These are phyloP conservation scores for Trichosporon asahii DNA, from an alignment of 1,284 basidiomycete species.

Conservation along the genomic window DNA sequence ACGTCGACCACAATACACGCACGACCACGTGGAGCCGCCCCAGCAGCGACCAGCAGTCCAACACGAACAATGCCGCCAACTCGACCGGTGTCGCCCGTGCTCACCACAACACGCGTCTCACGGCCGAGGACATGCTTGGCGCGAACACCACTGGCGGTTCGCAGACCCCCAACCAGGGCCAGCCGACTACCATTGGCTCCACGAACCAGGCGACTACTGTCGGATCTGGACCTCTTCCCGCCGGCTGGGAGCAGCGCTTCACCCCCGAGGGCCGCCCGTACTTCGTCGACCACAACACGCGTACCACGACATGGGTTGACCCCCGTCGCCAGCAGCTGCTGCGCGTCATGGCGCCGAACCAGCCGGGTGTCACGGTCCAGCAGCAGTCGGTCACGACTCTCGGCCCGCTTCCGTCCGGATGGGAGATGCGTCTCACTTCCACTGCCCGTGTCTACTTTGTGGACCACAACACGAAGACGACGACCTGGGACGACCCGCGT, in stretches of 20 bases:
- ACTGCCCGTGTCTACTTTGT: slow-evolving; percentile 94
- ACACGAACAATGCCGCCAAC: slow-evolving; percentile 54
- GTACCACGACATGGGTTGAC: slow-evolving; percentile 98
- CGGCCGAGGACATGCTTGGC: slow-evolving; percentile 76
- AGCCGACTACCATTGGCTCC: slow-evolving; percentile 20
- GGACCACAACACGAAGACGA: slow-evolving; percentile 89
- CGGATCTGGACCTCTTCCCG: slow-evolving; percentile 76
- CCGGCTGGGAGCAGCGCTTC: slow-evolving; percentile 97
- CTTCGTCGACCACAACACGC: slow-evolving; percentile 93
- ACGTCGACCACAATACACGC: slow-evolving; percentile 88
- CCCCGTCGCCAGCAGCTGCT: slow-evolving; percentile 83
- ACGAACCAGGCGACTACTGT: slow-evolving; percentile 63
- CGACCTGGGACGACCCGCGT: slow-evolving; percentile 93
- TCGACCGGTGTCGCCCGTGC: slow-evolving; percentile 66
- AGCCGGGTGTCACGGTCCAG: slow-evolving; percentile 71
- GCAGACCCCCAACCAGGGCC: slow-evolving; percentile 26
- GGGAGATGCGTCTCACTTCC: slow-evolving; percentile 94
- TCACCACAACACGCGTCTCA: slow-evolving; percentile 69
- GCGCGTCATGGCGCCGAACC: slow-evolving; percentile 79
- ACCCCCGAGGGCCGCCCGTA: slow-evolving; percentile 97
- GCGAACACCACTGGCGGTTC: slow-evolving; percentile 40
- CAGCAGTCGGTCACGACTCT: slow-evolving; percentile 82
- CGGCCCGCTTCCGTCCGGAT: slow-evolving; percentile 90
- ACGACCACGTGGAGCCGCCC: slow-evolving; percentile 89
- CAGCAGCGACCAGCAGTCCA: slow-evolving; percentile 52